A percentile compares a stretch with the other conserved stretches of the same genome.
Conservation (phyloP, 169 alveolate species). For the Perkinsus marinus region DNA sequence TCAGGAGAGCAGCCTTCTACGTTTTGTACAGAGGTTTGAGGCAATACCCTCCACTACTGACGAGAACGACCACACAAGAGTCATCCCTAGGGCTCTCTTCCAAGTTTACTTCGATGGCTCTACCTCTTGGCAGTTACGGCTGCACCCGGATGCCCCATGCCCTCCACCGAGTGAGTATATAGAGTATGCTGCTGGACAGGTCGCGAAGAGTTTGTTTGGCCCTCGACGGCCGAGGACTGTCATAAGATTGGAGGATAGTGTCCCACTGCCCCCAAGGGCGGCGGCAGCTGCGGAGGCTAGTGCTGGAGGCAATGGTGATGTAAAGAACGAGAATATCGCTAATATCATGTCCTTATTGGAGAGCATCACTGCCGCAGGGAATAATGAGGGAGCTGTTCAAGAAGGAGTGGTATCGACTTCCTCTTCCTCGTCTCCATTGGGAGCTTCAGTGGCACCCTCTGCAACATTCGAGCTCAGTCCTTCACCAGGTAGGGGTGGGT, state of each 20-base stretch:
- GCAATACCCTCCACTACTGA: neutral
- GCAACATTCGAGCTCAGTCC: neutral
- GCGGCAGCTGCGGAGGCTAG: neutral
- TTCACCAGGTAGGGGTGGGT: neutral
- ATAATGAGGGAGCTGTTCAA: neutral
- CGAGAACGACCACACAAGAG: neutral
- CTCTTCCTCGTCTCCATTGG: neutral
- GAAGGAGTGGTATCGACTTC: neutral
- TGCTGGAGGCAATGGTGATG: neutral
- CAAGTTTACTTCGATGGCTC: neutral
- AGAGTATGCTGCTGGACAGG: neutral
- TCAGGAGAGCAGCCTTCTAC: neutral
- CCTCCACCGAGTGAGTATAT: neutral
- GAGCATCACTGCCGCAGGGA: neutral
- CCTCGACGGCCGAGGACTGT: neutral
- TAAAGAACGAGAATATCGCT: neutral
- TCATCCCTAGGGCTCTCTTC: neutral
- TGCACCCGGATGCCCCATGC: neutral
- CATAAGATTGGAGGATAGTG: neutral
- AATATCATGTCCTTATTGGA: neutral
- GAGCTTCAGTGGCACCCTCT: neutral
- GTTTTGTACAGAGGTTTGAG: neutral
- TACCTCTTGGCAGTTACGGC: neutral
- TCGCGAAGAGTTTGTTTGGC: neutral
- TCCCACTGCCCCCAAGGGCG: neutral